phyloP scores from a whole-genome alignment of 2,329 filamentous ascomycete genomes.

The Bisporella sp. region DNA sequence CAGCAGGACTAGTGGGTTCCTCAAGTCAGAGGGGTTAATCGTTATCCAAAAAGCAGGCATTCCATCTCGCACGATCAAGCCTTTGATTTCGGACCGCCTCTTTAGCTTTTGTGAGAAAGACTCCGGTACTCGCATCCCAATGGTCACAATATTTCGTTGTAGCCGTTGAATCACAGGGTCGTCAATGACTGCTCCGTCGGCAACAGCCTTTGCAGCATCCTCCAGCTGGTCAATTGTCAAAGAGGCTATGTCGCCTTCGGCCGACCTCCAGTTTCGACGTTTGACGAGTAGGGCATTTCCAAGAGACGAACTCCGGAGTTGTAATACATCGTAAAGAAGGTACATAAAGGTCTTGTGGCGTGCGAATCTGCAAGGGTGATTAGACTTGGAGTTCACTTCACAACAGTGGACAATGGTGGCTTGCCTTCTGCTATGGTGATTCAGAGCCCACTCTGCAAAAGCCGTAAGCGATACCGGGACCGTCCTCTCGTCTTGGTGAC shows the following conservation, averaged over 20 bases:
- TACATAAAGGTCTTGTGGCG: neutral
- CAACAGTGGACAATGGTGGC: too few species aligned
- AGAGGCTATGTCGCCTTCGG: neutral
- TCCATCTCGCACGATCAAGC: too few species aligned
- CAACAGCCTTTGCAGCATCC: neutral
- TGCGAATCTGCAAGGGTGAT: neutral
- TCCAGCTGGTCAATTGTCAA: neutral
- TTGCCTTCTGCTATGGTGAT: too few species aligned
- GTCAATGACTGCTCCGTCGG: neutral
- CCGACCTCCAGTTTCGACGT: neutral
- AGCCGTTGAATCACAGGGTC: neutral
- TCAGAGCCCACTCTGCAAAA: too few species aligned
- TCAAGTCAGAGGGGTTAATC: too few species aligned
- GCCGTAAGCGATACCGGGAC: too few species aligned
- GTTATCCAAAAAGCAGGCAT: too few species aligned
- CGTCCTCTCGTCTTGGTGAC: too few species aligned
- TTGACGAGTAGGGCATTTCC: neutral
- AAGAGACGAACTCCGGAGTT: neutral
- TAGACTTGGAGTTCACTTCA: too few species aligned
- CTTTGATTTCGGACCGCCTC: too few species aligned
- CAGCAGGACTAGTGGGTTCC: too few species aligned
- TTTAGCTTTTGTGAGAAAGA: too few species aligned
- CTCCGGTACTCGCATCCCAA: neutral
- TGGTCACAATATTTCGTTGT: neutral
- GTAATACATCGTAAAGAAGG: neutral